A percentile compares a stretch with the other conserved stretches of the same genome.
Conservation (phyloP, 139 green algal genomes). For the Tetraselmis striata region DNA sequence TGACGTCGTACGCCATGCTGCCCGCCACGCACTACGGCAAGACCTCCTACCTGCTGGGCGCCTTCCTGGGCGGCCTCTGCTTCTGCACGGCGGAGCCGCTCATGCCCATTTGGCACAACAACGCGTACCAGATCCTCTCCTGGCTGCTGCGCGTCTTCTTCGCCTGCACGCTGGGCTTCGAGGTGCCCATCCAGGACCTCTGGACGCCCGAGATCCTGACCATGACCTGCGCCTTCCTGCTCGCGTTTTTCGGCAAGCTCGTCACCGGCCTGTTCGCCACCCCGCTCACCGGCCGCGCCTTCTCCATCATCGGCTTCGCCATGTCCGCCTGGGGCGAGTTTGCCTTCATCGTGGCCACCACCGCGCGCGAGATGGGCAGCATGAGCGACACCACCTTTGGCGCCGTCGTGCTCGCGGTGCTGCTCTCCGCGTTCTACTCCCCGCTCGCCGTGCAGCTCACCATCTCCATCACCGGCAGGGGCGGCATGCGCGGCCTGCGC, state of each 20-base stretch:
- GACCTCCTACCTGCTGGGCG: conserved; percentile 16
- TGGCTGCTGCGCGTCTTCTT: conserved; percentile 14
- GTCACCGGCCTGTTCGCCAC: conserved; percentile 15
- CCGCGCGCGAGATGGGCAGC: conserved; percentile 1
- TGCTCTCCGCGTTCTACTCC: conserved; percentile 11
- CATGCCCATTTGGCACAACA: conserved; percentile 3
- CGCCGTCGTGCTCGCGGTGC: conserved; percentile 15
- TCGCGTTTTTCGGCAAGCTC: conserved; percentile 13
- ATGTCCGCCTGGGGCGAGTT: conserved; percentile 25
- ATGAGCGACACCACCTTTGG: background rate
- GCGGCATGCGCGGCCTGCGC: background rate
- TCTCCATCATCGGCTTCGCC: conserved; percentile 12
- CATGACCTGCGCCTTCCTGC: background rate
- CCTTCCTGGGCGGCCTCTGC: conserved; percentile 20
- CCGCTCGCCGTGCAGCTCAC: conserved; percentile 1
- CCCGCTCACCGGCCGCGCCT: background rate
- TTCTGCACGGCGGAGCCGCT: conserved; percentile 13
- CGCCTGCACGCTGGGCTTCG: conserved; percentile 13
- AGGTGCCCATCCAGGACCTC: conserved; percentile 17
- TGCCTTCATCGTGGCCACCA: conserved; percentile 15
- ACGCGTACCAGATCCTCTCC: conserved; percentile 8
- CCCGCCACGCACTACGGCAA: conserved; percentile 10
- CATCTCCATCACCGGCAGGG: background rate
- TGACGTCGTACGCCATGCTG: conserved; percentile 13
- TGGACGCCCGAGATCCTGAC: conserved; percentile 2